Base-by-base conservation (phyloP, 1,284 basidiomycete genomes). In the Anthracocystis panici-leucophaei region DNA sequence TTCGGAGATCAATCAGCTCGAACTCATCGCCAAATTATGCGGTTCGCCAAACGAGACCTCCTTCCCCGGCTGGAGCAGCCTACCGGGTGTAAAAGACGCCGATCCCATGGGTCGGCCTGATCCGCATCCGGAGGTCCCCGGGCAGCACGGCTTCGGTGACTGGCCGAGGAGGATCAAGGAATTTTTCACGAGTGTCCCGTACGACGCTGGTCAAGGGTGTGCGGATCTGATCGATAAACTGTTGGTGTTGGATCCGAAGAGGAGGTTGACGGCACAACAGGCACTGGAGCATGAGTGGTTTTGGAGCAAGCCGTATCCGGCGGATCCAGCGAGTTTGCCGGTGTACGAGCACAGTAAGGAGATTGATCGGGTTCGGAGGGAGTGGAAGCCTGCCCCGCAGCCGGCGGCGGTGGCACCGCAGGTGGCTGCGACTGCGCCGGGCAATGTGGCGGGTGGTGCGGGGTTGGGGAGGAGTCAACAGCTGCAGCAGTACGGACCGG, bases 1-100 rank as follows among this genome's bases (percentile, higher is more conserved):
- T 8, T 91, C 91, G 16, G 97, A 99, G 82, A 87, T 94, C 25
- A 93, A 97, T 85, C 97, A 99, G 85, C 87, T 97, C 10, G 91
- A 92, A 82, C 91, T 91, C 85, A 98, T 99, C 65, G 94, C 93
- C 88, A 87, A 89, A 64, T 87, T 95, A n/a, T 95, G 94, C 79
- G 95, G 94, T 1, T 90, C 92, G 14, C 93, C 94, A 0, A 92
- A 91, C 73, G 90, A 93, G 66, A 89, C 80, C 16, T 83, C 72
- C 23, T 88, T 94, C 91, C 94, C 95, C 0, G 92, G 93, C 68
- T 93, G 91, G 85, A 91, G 92, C 75, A 86, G 87, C 21, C 58
- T 86, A 41, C 81, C 85, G 0, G 84, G 84, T 7, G 83, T 84
- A 2, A 79, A 80, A 41, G 80, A 84, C 51, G 81, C 81, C 18